Conservation (phyloP, 169 alveolate genomes). For the Eimeria tenella region DNA sequence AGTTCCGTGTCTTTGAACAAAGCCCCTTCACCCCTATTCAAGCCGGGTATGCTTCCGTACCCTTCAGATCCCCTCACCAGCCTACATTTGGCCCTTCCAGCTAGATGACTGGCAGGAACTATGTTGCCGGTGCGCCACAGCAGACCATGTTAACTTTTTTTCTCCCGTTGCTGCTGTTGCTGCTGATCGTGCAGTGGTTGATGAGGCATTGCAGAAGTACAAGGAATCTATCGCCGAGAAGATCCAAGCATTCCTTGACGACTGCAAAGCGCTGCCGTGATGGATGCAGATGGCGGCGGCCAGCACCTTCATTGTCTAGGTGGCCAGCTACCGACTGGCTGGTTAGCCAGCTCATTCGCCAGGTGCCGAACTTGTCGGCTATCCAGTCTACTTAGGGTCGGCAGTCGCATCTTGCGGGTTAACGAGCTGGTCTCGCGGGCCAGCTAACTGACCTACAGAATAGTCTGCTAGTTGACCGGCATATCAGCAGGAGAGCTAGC, state of each 20-base stretch:
- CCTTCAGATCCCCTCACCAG: neutral
- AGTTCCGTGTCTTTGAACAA: neutral
- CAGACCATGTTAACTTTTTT: too few species aligned
- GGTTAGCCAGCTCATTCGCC: neutral
- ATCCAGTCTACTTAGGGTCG: too few species aligned
- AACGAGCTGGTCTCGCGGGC: too few species aligned
- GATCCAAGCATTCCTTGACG: slow-evolving; percentile 31
- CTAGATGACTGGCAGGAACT: neutral
- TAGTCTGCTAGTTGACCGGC: too few species aligned
- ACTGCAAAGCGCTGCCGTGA: slow-evolving; percentile 30
- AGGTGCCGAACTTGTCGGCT: too few species aligned
- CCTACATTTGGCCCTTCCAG: neutral
- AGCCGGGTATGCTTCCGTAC: neutral
- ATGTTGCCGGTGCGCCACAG: neutral
- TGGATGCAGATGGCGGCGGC: too few species aligned
- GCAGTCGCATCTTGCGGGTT: too few species aligned
- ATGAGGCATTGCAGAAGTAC: neutral
- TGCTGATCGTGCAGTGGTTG: slow-evolving; percentile 25
- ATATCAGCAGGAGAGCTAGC: too few species aligned
- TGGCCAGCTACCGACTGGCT: neutral
- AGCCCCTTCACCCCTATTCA: neutral
- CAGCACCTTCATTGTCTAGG: neutral
- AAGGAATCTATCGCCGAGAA: neutral
- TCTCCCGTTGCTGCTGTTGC: neutral
- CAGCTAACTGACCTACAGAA: too few species aligned